Percentiles rank a stretch among this genome's conserved stretches.
Conservation (phyloP, 148 eudicot genomes). For the Polygonum aviculare region DNA sequence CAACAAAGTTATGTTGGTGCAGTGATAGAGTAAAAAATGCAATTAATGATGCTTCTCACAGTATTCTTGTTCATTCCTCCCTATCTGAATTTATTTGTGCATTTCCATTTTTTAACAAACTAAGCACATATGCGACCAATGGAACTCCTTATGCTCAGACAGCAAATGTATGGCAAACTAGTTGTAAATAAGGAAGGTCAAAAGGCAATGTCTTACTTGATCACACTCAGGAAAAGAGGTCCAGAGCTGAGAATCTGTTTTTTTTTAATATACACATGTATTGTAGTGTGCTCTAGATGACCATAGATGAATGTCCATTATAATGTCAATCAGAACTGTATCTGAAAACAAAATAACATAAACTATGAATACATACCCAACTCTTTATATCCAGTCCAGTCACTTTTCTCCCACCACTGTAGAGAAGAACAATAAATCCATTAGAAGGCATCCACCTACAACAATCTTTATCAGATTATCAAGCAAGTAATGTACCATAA, state of each 20-base stretch:
- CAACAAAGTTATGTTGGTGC: background rate
- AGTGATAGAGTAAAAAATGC: background rate
- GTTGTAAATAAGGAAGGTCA: background rate
- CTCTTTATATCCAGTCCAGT: slow-evolving; percentile 99
- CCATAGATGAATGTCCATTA: background rate
- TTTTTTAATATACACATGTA: background rate
- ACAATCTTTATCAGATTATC: slow-evolving; percentile 46
- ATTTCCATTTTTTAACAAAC: background rate
- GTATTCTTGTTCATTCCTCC: background rate
- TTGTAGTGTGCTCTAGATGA: background rate
- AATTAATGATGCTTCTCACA: background rate
- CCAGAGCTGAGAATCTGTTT: background rate
- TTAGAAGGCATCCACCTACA: slow-evolving; percentile 59
- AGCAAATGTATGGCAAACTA: background rate
- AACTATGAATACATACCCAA: slow-evolving; percentile 47
- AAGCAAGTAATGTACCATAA: slow-evolving; percentile 19
- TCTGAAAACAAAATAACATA: background rate
- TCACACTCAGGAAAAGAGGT: background rate
- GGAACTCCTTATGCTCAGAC: background rate
- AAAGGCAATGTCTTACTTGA: background rate
- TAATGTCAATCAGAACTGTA: background rate
- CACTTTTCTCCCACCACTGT: slow-evolving; percentile 99
- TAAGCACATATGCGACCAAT: background rate
- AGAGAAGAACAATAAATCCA: slow-evolving; percentile 80
- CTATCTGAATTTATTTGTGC: background rate